A percentile compares a stretch with the other conserved stretches of the same genome.
These are phyloP conservation scores for Yamadazyma endophytica DNA, from an alignment of 805 yeast genomes.

Conservation along the genomic window DNA sequence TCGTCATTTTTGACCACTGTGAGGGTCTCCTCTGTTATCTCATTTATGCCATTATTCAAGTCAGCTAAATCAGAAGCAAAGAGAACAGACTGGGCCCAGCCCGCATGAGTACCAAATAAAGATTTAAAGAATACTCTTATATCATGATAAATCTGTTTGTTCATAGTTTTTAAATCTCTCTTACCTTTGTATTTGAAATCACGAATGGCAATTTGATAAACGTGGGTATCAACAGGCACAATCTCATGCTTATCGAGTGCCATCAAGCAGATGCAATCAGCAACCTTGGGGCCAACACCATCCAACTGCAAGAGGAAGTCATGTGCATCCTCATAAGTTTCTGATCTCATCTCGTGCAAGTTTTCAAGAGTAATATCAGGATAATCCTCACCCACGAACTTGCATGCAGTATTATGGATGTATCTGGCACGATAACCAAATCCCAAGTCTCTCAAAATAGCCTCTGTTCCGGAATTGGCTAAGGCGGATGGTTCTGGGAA, in stretches of 20 bases:
- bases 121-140: conserved; percentile 58
- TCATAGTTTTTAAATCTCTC: conserved; percentile 42
- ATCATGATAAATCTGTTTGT: conserved; percentile 46
- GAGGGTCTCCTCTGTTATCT: conserved; percentile 6
- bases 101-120: conserved; percentile 89
- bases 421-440: conserved; percentile 94
- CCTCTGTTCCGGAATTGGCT: conserved; percentile 30
- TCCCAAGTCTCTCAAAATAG: conserved; percentile 44
- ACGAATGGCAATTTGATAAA: conserved; percentile 80
- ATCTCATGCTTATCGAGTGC: conserved; percentile 78
- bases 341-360: conserved; percentile 41
- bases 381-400: conserved; percentile 39
- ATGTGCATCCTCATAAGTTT: conserved; percentile 51
- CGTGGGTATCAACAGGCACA: conserved; percentile 96
- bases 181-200: conserved; percentile 62
- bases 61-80: conserved; percentile 81
- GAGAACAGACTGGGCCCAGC: conserved; percentile 97
- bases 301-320: conserved; percentile 57
- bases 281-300: conserved; percentile 98
- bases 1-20: background rate
- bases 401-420: conserved; percentile 70
- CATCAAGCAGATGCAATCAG: conserved; percentile 95
- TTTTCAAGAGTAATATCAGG: conserved; percentile 30
- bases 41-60: conserved; percentile 58
- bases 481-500: conserved; percentile 70